Evolutionary conservation across 306 rosid genomes (phyloP).

Genomic region (Fragaria ananassa): DNA sequence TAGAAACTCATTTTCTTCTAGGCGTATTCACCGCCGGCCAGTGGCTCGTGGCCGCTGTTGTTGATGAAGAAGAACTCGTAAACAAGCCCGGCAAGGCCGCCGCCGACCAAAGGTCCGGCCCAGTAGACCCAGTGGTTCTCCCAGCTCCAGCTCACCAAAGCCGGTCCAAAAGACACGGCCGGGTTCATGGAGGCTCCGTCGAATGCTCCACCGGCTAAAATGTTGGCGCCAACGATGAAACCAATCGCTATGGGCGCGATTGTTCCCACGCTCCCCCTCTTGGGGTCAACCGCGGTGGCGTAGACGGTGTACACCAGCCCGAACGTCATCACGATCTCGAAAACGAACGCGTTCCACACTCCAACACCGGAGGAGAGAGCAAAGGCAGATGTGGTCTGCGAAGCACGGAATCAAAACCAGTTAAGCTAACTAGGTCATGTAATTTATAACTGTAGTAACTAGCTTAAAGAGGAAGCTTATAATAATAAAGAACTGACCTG

Average conservation of each 20-base stretch:
- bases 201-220: slow-evolving; percentile 80
- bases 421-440: background rate
- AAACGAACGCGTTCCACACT: slow-evolving; percentile 64
- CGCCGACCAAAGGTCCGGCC: slow-evolving; percentile 88
- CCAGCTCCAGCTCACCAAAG: slow-evolving; percentile 84
- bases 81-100: slow-evolving; percentile 60
- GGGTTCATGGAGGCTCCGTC: slow-evolving; percentile 95
- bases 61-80: slow-evolving; percentile 61
- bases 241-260: slow-evolving; percentile 92
- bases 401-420: slow-evolving; percentile 13
- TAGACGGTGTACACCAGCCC: slow-evolving; percentile 91
- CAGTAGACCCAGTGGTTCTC: slow-evolving; percentile 77
- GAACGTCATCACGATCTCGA: slow-evolving; percentile 86
- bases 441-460: background rate
- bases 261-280: slow-evolving; percentile 63
- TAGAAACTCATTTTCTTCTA: background rate
- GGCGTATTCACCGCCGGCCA: slow-evolving; percentile 47
- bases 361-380: slow-evolving; percentile 52
- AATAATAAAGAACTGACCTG: slow-evolving; percentile 34
- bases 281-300: slow-evolving; percentile 84
- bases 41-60: slow-evolving; percentile 58
- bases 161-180: slow-evolving; percentile 83
- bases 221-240: slow-evolving; percentile 89
- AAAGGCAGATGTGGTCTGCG: slow-evolving; percentile 62
- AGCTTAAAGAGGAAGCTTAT: too few relatives aligned